phyloP scores from a whole-genome alignment of 2,329 filamentous ascomycete genomes.

The Tolypocladium endophyticum region DNA sequence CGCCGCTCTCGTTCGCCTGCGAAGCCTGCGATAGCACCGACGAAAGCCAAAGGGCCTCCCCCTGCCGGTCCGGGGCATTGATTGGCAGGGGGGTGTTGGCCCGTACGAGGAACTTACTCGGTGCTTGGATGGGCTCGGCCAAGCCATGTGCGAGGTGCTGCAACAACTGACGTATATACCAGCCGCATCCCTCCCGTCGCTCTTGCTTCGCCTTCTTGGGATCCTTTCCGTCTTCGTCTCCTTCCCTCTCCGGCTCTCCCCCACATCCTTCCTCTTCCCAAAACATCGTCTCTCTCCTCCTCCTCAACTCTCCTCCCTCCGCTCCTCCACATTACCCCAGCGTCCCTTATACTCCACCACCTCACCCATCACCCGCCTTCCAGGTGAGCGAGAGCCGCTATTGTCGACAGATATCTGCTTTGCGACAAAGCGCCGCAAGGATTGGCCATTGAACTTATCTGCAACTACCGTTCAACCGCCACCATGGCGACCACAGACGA shows the following conservation, averaged over 20 bases:
- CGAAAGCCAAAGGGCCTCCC: background rate
- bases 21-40: background rate
- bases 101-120: background rate
- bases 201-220: background rate
- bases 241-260: background rate
- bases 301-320: background rate
- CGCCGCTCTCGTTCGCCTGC: background rate
- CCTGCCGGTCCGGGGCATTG: background rate
- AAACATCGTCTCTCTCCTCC: background rate
- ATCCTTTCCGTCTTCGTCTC: background rate
- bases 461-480: background rate
- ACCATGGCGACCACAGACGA: slow-evolving; percentile 13
- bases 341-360: background rate
- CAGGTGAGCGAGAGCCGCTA: background rate
- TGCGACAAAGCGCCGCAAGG: background rate
- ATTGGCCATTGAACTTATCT: background rate
- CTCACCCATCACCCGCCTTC: background rate
- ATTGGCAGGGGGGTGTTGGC: background rate
- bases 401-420: background rate
- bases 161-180: background rate
- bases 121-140: background rate
- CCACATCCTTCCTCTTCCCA: background rate
- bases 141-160: background rate
- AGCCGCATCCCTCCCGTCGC: background rate
- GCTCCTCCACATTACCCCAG: background rate